Base-by-base conservation (phyloP, 345 rosid genomes). In the Arabis hirsuta region DNA sequence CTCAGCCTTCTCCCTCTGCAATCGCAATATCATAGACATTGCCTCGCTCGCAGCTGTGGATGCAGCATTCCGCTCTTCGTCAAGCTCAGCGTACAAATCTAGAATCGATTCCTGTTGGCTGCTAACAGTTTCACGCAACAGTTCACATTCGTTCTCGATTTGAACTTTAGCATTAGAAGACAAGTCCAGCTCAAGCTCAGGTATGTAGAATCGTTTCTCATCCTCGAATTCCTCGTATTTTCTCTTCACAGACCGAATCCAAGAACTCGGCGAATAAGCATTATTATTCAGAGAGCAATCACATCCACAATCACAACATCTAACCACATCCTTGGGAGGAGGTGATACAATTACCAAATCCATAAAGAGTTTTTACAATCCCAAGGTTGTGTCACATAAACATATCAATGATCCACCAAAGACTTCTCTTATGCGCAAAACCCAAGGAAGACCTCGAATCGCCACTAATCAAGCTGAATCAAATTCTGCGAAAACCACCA, bases 1-100 rank as follows among this genome's bases (percentile, higher is more conserved):
- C 73, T 92, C 99, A 0, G 99, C 98, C 81, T 96, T 96, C 79
- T 96, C 98, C 75, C 90, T 90, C 82, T 96, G 98, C 83, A 96
- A 74, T 81, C 87, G 90, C 82, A 92, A 44, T 67, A 96, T 96
- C 99, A 96, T 96, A 7, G 96, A 92, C 99, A 96, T 96, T 2
- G 98, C 96, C 82, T 96, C 99, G 65, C 78, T 92, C 2, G 98
- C 98, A 62, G 99, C 99, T 2, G 97, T 79, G 0, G 97, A 88
- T 0, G 99, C 84, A 55, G 99, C 98, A 79, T 90, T 96, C 56
- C 97, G 83, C 83, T 96, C 99, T 72, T 96, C 94, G 41, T 96
- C 99, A 78, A 96, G 79, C 67, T 96, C 99, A 0, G 67, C 51
- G 43, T 79, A 80, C 73, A 92, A 62, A 56, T 90, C 92, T 62